Evolutionary conservation across 2,329 filamentous ascomycete genomes (phyloP).

Genomic region (Cadophora luteo-olivacea): DNA sequence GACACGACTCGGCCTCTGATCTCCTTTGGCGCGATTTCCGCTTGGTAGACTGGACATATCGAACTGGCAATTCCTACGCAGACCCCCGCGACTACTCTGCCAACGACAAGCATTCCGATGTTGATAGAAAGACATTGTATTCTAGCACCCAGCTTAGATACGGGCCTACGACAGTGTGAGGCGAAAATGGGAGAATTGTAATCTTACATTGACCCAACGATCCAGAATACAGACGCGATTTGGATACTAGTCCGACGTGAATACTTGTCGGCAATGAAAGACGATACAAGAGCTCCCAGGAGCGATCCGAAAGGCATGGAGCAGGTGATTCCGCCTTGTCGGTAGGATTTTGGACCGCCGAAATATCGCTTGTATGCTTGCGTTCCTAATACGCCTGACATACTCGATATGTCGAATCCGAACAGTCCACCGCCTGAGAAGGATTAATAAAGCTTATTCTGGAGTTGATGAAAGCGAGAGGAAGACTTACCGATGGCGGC

Average conservation of each 20-base stretch:
- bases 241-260: slow-evolving; percentile 55
- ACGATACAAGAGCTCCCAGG: slow-evolving; percentile 63
- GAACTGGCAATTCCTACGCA: slow-evolving; percentile 76
- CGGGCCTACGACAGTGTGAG: not conserved
- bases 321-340: slow-evolving; percentile 74
- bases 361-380: slow-evolving; percentile 76
- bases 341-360: slow-evolving; percentile 61
- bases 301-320: slow-evolving; percentile 78
- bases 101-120: slow-evolving; percentile 73
- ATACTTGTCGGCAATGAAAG: slow-evolving; percentile 60
- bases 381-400: slow-evolving; percentile 72
- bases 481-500: slow-evolving; percentile 62
- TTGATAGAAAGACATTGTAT: slow-evolving; percentile 66
- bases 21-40: slow-evolving; percentile 67
- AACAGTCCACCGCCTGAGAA: slow-evolving; percentile 69
- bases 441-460: not conserved
- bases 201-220: slow-evolving; percentile 49
- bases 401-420: slow-evolving; percentile 80
- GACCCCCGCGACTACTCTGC: slow-evolving; percentile 74
- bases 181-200: slow-evolving; percentile 11
- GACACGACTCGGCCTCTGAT: slow-evolving; percentile 66
- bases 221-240: slow-evolving; percentile 56
- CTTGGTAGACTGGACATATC: slow-evolving; percentile 72
- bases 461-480: not conserved
- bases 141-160: slow-evolving; percentile 47